Evolutionary conservation across 2,329 filamentous ascomycete species (phyloP), one percentile per base, ranked within the genome.

Genomic region (Diaporthe destruens): DNA sequence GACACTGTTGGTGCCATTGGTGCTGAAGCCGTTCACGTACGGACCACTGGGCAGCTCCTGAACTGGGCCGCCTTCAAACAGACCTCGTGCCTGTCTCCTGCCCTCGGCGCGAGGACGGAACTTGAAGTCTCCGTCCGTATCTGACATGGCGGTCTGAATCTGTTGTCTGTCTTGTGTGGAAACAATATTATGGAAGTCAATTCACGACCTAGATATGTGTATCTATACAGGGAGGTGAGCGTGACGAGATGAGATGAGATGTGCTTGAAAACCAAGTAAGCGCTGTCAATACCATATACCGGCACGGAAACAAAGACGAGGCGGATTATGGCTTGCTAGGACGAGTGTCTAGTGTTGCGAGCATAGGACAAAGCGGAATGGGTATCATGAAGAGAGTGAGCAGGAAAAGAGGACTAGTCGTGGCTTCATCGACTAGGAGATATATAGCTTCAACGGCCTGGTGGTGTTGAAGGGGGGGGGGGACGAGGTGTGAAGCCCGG

Each of bases 51-150:
- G 54, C n/a, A 69, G 39, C 12, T 44, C 18, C 9, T 67, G 57
- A n/a, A 74, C 72, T 18, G 72, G 65, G 16, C 72, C 72, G 25
- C 70, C 72, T 23, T 67, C 34, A 44, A 67, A 67, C 32, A 66
- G 53, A 29, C 61, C 44, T 18, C 23, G 20, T 16, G 69, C 29
- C 14, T 39, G 6, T 44, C 14, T 16, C 51, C 56, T 36, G 16
- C 11, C 3, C 34, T 39, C 39, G 23, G 51, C 16, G 12, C 8
- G 39, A 42, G 23, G 29, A n/a, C 47, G 57, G 23, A 51, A n/a
- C 20, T 47, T 63, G 1, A 42, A 12, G 25, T 12, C 20, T 29
- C 32, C 54, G 59, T 68, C 18, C 49, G 69, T 25, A n/a, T 51
- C 32, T 42, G 72, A 54, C 69, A 71, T 69, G 18, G 56, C 65